A percentile compares a stretch with the other conserved stretches of the same genome.
These are phyloP conservation scores for Vigna hirtella DNA, from an alignment of 306 rosid genomes.

Conservation along the genomic window DNA sequence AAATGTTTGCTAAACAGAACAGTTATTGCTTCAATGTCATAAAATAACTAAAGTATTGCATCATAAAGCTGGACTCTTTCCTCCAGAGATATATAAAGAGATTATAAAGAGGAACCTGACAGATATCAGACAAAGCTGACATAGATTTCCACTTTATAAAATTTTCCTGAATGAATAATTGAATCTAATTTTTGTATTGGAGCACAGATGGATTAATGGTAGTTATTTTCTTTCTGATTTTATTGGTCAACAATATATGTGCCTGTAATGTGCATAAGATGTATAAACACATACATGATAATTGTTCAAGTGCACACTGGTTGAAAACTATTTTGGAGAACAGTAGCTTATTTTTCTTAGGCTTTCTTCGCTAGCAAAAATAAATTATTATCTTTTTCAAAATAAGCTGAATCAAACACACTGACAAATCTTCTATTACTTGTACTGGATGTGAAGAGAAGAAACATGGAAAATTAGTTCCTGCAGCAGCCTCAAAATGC, in stretches of 20 bases:
- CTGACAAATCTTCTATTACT: background rate
- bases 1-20: background rate
- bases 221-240: background rate
- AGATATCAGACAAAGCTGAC: background rate
- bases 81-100: background rate
- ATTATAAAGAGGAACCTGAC: background rate
- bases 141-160: background rate
- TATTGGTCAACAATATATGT: background rate
- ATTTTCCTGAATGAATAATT: constrained; percentile 2
- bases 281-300: background rate
- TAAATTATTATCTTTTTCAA: background rate
- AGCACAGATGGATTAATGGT: background rate
- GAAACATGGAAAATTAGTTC: background rate
- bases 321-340: background rate
- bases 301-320: background rate
- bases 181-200: background rate
- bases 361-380: background rate
- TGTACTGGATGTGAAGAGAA: background rate
- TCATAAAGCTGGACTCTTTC: background rate
- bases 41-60: background rate
- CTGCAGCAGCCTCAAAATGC: constrained; percentile 3
- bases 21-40: constrained; percentile 6
- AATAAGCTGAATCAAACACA: background rate
- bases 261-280: background rate
- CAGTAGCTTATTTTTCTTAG: background rate